phyloP scores from a whole-genome alignment of 345 rosid species.

The Sonneratia caseolaris region DNA sequence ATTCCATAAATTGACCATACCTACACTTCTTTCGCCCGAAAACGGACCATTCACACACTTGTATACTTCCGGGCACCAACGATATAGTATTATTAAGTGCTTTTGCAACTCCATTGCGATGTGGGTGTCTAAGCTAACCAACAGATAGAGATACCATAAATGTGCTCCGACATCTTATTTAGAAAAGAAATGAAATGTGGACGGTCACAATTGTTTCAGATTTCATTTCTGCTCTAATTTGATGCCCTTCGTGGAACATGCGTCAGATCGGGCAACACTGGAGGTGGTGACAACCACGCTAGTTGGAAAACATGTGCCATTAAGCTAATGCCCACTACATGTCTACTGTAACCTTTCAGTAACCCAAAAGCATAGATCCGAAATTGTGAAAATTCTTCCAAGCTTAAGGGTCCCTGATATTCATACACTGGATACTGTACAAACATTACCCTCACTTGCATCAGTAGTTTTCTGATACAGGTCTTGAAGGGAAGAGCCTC shows the following conservation, averaged over 20 bases:
- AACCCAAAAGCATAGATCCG: neutral
- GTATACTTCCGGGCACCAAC: too few relatives aligned
- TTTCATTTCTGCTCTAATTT: too few relatives aligned
- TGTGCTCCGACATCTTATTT: neutral
- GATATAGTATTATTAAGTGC: too few relatives aligned
- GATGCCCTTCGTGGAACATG: neutral
- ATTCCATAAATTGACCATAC: too few relatives aligned
- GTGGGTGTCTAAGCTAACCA: neutral
- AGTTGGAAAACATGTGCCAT: neutral
- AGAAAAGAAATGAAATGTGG: neutral
- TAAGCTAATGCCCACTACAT: neutral
- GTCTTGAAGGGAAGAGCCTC: constrained; percentile 83
- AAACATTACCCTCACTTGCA: neutral
- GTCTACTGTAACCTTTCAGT: neutral
- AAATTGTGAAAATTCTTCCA: neutral
- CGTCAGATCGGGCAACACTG: neutral
- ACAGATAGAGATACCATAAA: neutral
- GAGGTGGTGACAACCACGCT: neutral
- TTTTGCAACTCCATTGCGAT: neutral
- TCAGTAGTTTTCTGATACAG: constrained; percentile 66
- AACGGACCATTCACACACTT: too few relatives aligned
- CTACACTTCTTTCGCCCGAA: too few relatives aligned
- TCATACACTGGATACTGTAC: constrained; percentile 1
- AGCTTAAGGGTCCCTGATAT: neutral
- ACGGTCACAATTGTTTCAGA: neutral